Percentiles rank a stretch among this genome's conserved stretches.
Evolutionary conservation across 345 rosid species (phyloP).

Genomic region (Heritiera littoralis): DNA sequence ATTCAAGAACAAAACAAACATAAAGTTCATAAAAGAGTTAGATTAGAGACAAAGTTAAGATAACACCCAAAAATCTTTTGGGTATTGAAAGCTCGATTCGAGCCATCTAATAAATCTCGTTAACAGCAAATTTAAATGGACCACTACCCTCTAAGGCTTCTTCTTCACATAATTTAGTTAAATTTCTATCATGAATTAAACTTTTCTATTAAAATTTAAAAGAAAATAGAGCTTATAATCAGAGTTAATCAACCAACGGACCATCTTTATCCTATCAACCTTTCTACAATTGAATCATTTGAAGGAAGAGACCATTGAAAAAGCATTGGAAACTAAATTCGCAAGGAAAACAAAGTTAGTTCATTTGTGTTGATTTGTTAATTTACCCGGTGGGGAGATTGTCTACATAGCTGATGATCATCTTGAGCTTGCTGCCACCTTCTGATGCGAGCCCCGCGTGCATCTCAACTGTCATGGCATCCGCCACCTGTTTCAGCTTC

Average conservation of each 20-base stretch:
- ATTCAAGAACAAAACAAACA: neutral
- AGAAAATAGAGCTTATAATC: neutral
- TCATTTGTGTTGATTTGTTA: neutral
- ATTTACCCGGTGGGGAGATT: conserved; percentile 90
- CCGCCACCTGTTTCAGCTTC: conserved; percentile 77
- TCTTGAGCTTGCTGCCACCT: conserved; percentile 90
- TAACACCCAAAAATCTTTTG: conserved; percentile 9
- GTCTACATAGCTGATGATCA: conserved; percentile 91
- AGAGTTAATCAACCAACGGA: neutral
- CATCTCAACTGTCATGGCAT: conserved; percentile 92
- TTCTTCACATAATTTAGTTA: neutral
- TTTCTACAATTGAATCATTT: neutral
- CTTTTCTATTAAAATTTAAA: neutral
- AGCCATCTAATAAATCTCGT: conserved; percentile 8
- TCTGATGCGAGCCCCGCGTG: conserved; percentile 90
- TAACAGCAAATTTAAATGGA: neutral
- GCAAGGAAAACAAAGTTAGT: neutral
- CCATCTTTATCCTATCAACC: neutral
- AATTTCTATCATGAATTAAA: neutral
- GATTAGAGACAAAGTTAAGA: neutral
- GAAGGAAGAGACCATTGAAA: neutral
- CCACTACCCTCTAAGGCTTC: neutral
- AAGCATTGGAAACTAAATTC: neutral
- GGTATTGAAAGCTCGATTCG: neutral
- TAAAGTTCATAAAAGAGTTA: neutral